Evolutionary conservation across 2,329 filamentous ascomycete species (phyloP), one percentile per base, ranked within the genome.

Genomic region (Alternaria longipes): DNA sequence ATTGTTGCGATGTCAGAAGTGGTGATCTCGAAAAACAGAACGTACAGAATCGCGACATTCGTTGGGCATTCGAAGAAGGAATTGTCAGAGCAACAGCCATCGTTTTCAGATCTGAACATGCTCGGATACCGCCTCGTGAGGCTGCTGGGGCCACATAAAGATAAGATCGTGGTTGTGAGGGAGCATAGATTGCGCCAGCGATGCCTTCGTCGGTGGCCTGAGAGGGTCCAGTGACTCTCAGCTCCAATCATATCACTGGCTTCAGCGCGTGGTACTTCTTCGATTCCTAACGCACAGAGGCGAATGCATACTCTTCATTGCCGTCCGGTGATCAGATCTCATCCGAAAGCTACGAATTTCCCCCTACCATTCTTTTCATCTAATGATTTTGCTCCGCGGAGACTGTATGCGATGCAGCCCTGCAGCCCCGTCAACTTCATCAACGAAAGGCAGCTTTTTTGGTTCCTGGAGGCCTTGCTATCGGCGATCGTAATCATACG

Each of bases 371-470:
- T 3, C 16, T 14, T 38, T 3, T 8, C 16, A n/a, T 2, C 16
- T 5, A 6, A 36, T 6, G 0, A 0, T 34, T 16, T 14, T 2
- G 32, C 32, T 34, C 0, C 32, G 12, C 32, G 16, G 4, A n/a
- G 34, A 38, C 0, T 6, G 14, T 14, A 38, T 38, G 0, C 16
- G 34, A 7, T 38, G 2, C 6, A 38, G 34, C 38, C 1, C 12
- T 40, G 38, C 12, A 40, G n/a, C 12, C 0, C 38, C 0, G n/a
- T 40, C 8, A 20, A 6, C 3, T 40, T 1, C 0, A 8, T 11
- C n/a, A n/a, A 18, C 5, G 9, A 40, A 8, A 40, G 1, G 1
- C 6, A 11, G n/a, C n/a, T 20, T 3, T 26, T 20, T 4, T 40
- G 9, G 34, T n/a, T 38, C 34, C 34, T 2, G 16, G 34, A 6